phyloP scores from a whole-genome alignment of 495 filamentous ascomycete genomes.

The Penicillium ochrochloron region DNA sequence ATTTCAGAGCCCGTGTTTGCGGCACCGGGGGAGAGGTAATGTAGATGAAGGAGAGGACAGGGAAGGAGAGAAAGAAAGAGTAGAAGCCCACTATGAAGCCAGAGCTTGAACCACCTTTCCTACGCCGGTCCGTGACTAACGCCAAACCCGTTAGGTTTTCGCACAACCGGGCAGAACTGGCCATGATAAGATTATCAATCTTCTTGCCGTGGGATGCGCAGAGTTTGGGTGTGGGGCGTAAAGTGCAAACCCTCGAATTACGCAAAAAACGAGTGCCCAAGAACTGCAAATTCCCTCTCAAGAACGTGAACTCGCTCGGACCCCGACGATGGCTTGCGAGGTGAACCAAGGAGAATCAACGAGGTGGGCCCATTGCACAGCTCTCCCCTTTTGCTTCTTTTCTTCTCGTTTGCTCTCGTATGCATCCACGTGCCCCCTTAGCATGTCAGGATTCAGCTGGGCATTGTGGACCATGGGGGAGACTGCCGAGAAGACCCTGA shows the following conservation, averaged over 20 bases:
- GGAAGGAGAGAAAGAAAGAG: neutral
- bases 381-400: neutral
- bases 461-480: neutral
- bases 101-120: neutral
- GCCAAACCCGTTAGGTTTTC: conserved; percentile 9
- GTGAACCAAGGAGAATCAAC: neutral
- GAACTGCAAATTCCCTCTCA: conserved; percentile 1
- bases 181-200: conserved; percentile 33
- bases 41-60: neutral
- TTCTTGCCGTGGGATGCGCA: conserved; percentile 19
- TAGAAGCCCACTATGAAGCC: conserved; percentile 1
- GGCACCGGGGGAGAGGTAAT: neutral
- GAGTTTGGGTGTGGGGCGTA: conserved; percentile 7
- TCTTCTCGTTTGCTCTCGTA: neutral
- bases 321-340: conserved; percentile 9
- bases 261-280: neutral
- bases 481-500: conserved; percentile 6
- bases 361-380: neutral
- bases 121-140: conserved; percentile 6
- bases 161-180: conserved; percentile 10
- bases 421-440: neutral
- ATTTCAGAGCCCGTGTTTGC: conserved; percentile 1
- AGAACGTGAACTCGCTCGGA: neutral
- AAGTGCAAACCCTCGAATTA: neutral
- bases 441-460: neutral